Evolutionary conservation across 148 eudicot species (phyloP), one percentile per base, ranked within the genome.

Genomic region (Rhododendron vialii): DNA sequence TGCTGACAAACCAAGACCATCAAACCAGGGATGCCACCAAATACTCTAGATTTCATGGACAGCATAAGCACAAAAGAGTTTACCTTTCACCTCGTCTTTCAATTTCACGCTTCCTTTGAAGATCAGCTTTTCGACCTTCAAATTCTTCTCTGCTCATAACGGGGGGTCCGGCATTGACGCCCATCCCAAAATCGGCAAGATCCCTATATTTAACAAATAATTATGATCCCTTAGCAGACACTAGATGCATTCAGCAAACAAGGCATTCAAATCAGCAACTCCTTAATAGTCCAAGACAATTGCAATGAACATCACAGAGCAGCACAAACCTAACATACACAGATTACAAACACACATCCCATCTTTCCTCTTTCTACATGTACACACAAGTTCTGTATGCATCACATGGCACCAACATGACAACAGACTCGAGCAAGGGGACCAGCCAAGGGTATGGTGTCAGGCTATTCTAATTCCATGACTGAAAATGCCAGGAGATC

Each of bases 1-100:
- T 0, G 74, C 74, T 38, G 38, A 78, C 51, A 43, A 43, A 24
- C 47, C 7, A 43, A 47, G 43, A 79, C 80, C 82, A 17, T 11
- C 65, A 26, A 48, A 26, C 82, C 28, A 0, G 55, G n/a, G 38
- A 33, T 15, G 22, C 2, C 63, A 84, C 4, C 57, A 10, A 43
- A 2, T 36, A 36, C 8, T n/a, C 50, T 15, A 43, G 41, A 69
- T 43, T 26, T 65, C 41, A 85, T 17, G 17, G 61, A 14, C 48
- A 28, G 20, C 13, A 26, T 33, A 10, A 71, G 57, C 26, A 36
- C 28, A 17, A 57, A 6, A 35, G 45, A 48, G 87, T 33, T 71
- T 87, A 95, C 96, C 94, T 93, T 65, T 91, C 97, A 71, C 88
- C 92, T 57, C 92, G 89, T 90, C 93, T 92, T 87, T 93, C 99